A percentile compares a stretch with the other conserved stretches of the same genome.
Evolutionary conservation across 2,329 filamentous ascomycete species (phyloP).

Genomic region (Emmonsiellopsis sp.): DNA sequence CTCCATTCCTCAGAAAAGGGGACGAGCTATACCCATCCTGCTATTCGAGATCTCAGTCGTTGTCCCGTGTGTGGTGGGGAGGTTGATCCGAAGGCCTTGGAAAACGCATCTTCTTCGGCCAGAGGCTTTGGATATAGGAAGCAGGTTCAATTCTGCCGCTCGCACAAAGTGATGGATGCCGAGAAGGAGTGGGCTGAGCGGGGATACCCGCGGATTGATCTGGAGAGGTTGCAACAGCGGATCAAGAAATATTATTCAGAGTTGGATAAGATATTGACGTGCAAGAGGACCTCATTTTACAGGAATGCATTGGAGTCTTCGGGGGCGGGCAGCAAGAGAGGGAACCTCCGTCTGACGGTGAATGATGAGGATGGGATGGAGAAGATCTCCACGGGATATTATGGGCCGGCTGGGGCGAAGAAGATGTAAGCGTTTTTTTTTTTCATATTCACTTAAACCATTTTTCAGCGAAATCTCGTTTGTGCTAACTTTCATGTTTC

Average conservation of each 20-base stretch:
- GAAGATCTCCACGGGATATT: slow-evolving; percentile 66
- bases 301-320: slow-evolving; percentile 46
- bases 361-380: slow-evolving; percentile 33
- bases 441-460: slow-evolving; percentile 5
- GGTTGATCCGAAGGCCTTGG: slow-evolving; percentile 48
- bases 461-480: slow-evolving; percentile 4
- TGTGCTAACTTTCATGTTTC: background rate
- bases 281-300: slow-evolving; percentile 50
- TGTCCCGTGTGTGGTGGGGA: slow-evolving; percentile 60
- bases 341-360: slow-evolving; percentile 49
- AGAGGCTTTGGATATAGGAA: slow-evolving; percentile 14
- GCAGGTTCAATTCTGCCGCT: slow-evolving; percentile 55
- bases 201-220: slow-evolving; percentile 64
- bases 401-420: slow-evolving; percentile 64
- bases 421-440: slow-evolving; percentile 48
- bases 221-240: slow-evolving; percentile 51
- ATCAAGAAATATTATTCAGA: slow-evolving; percentile 47
- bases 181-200: slow-evolving; percentile 38
- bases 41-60: too few species aligned
- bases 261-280: slow-evolving; percentile 43
- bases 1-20: slow-evolving; percentile 10
- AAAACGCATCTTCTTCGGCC: slow-evolving; percentile 27
- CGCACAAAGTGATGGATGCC: slow-evolving; percentile 51
- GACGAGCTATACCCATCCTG: too few species aligned
- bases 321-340: slow-evolving; percentile 48